Evolutionary conservation across 805 yeast species (phyloP), one percentile per base, ranked within the genome.

Genomic region (Ogataea henricii): DNA sequence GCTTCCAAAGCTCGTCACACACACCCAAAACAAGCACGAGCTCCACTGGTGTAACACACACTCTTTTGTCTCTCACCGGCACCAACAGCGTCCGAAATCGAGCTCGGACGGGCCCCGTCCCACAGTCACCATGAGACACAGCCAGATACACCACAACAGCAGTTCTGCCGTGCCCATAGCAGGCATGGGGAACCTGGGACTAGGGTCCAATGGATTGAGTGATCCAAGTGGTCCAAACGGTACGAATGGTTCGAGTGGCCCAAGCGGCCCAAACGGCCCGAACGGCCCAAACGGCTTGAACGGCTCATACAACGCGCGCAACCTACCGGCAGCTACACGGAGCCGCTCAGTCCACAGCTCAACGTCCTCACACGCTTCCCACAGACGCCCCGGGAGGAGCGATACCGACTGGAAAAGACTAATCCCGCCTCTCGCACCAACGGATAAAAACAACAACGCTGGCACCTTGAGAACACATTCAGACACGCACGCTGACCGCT

Each of bases 121-220:
- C 34, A 14, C 40, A 37, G 2, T 12, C 25, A 12, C 32, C 42
- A 39, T 39, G 42, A 39, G 25, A 39, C 33, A 39, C 32, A n/a
- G 33, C 25, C 42, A 39, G 14, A 17, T 17, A 12, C 42, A 18
- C 14, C 32, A 25, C 42, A 18, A 34, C 22, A 34, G 13, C 23
- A 26, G 3, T 25, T n/a, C 42, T 10, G 43, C 20, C 20, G 43
- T 40, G 27, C 43, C 43, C 43, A 29, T 40, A 40, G 43, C 43
- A 21, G 43, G 22, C 30, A 40, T 40, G 43, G 36, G 22, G 20
- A 40, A 30, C 27, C 21, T 40, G 36, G 36, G 36, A 5, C 4
- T 40, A 12, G 36, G 33, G 14, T 38, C 42, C 12, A 22, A n/a
- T 17, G 7, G n/a, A n/a, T n/a, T n/a, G n/a, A n/a, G n/a, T n/a